Percentiles rank a stretch among this genome's conserved stretches.
These are phyloP conservation scores for Picea engelmannii DNA, from an alignment of 83 land plant genomes.

Conservation along the genomic window DNA sequence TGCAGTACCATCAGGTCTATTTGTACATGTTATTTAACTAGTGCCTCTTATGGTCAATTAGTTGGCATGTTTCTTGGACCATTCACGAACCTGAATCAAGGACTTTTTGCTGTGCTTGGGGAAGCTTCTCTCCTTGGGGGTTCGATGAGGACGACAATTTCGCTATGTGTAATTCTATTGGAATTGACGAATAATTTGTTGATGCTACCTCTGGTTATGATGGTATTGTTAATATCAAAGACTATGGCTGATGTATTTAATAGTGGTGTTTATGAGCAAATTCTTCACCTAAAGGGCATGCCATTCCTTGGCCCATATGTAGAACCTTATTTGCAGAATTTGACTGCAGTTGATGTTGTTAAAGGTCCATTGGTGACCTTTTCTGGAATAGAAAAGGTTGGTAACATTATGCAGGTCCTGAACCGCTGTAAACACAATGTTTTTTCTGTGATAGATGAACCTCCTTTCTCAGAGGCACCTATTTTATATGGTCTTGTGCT, in stretches of 20 bases:
- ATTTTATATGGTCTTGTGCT: too few relatives aligned
- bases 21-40: too few relatives aligned
- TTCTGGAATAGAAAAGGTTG: conserved; percentile 51
- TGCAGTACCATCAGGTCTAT: too few relatives aligned
- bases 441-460: too few relatives aligned
- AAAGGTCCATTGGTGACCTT: conserved; percentile 31
- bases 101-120: conserved; percentile 63
- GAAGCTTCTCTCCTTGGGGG: conserved; percentile 77
- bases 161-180: conserved; percentile 66
- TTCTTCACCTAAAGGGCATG: conserved; percentile 52
- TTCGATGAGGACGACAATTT: conserved; percentile 79
- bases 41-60: too few relatives aligned
- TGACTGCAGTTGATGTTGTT: too few relatives aligned
- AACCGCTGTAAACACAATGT: too few relatives aligned
- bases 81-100: conserved; percentile 46
- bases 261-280: conserved; percentile 28
- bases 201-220: too few relatives aligned
- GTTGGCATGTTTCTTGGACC: conserved; percentile 39
- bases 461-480: too few relatives aligned
- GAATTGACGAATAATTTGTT: conserved; percentile 50
- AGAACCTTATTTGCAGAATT: conserved; percentile 47
- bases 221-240: too few relatives aligned
- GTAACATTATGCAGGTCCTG: too few relatives aligned
- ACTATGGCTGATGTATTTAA: too few relatives aligned
- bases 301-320: conserved; percentile 60